These are phyloP conservation scores for Mucor indicus DNA, from an alignment of 371 early-diverging fungal species.

Conservation along the genomic window DNA sequence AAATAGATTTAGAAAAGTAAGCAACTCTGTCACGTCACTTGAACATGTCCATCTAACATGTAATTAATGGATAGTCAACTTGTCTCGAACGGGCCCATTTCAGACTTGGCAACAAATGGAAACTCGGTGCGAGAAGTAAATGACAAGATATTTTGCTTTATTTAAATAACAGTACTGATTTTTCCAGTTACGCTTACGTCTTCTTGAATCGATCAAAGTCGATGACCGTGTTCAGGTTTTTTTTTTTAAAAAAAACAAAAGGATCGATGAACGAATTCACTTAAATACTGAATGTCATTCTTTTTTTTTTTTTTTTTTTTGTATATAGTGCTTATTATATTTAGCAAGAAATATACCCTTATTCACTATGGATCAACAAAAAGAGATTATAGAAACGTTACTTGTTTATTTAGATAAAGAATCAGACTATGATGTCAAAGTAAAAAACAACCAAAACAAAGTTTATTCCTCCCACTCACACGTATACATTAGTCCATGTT, in stretches of 20 bases:
- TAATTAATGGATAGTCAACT: too few species aligned
- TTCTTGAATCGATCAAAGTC: constrained; percentile 6
- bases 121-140: too few species aligned
- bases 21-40: too few species aligned
- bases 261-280: not conserved
- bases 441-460: not conserved
- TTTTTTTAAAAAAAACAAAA: not conserved
- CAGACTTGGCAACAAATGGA: too few species aligned
- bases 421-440: constrained; percentile 21
- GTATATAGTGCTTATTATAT: constrained; percentile 11
- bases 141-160: too few species aligned
- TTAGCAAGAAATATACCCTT: constrained; percentile 14
- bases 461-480: not conserved
- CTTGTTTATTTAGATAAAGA: constrained; percentile 10
- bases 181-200: constrained; percentile 2
- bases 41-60: too few species aligned
- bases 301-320: not conserved
- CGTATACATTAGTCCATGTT: constrained; percentile 18
- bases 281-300: not conserved
- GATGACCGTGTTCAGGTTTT: constrained; percentile 20
- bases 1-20: too few species aligned
- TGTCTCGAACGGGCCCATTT: too few species aligned
- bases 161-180: too few species aligned
- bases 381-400: constrained; percentile 6
- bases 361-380: constrained; percentile 17